phyloP scores from a whole-genome alignment of 2,329 filamentous ascomycete species.

The Teratosphaeria destructans region DNA sequence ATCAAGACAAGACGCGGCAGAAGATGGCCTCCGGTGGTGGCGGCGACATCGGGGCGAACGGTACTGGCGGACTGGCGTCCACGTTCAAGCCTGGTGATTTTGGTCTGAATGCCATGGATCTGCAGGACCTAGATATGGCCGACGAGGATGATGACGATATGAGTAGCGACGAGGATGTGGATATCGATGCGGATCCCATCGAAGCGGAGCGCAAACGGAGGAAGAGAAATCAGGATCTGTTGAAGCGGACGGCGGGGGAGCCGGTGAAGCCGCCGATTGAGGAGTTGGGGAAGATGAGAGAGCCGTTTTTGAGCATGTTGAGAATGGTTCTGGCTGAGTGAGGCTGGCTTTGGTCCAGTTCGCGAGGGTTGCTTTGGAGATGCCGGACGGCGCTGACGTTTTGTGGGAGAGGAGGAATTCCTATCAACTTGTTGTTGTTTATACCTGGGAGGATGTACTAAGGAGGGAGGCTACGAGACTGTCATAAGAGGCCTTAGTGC shows the following conservation, averaged over 20 bases:
- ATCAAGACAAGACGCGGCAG: conserved; percentile 91
- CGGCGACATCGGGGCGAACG: conserved; percentile 39
- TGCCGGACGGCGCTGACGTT: neutral
- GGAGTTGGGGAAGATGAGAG: conserved; percentile 25
- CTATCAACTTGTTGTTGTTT: no score
- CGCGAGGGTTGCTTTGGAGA: neutral
- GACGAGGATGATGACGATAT: conserved; percentile 48
- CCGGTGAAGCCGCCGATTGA: conserved; percentile 26
- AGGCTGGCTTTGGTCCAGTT: neutral
- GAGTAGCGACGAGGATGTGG: conserved; percentile 53
- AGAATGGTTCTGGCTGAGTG: conserved; percentile 24
- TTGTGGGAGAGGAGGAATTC: neutral
- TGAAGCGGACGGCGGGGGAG: conserved; percentile 37
- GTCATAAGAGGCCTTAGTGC: neutral
- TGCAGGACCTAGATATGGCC: conserved; percentile 76
- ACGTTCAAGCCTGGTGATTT: conserved; percentile 75
- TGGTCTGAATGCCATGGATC: conserved; percentile 74
- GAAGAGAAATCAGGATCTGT: conserved; percentile 64
- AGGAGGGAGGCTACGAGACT: neutral
- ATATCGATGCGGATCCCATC: conserved; percentile 73
- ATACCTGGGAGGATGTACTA: neutral
- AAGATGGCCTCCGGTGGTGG: conserved; percentile 97
- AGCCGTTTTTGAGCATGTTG: conserved; percentile 26
- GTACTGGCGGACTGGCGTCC: conserved; percentile 12
- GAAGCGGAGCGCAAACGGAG: conserved; percentile 72